Evolutionary conservation across 1,284 basidiomycete species (phyloP), one percentile per base, ranked within the genome.

Genomic region (Ustilago loliicola): DNA sequence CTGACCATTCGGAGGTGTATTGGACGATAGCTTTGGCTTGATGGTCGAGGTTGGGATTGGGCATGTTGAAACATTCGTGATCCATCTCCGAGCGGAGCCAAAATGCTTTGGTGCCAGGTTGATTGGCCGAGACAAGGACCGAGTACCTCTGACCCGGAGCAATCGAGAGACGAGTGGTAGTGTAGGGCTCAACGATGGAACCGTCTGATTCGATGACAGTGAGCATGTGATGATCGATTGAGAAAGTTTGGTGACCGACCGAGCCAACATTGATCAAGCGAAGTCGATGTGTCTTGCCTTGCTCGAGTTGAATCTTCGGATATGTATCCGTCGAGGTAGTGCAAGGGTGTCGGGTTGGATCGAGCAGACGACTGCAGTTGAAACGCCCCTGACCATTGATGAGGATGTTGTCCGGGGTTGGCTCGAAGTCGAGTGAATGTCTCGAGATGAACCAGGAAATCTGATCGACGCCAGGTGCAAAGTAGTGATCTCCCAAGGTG

Each of bases 351-450:
- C 48, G 47, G 32, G 38, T 38, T 68, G 34, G 72, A 40, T 58
- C 40, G 23, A 60, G 77, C 83, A 86, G n/a, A n/a, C n/a, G n/a
- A n/a, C n/a, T n/a, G n/a, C n/a, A n/a, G 62, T 77, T 66, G 66
- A 79, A 89, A 19, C 87, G 84, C 5, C 89, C 89, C 32, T 86
- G 75, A 2, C 90, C 90, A 60, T 91, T 90, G 77, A 91, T 87
- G 19, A 90, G 80, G 3, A 88, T 89, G 0, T 88, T 85, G 55
- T 89, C 81, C 1, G 88, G 86, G 1, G 81, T 79, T 1, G 79
- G 78, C n/a, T 82, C 76, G 21, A 80, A 82, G 68, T 80, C 40
- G 66, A 65, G 61, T 80, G 75, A 42, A 42, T 64, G 34, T 29
- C 66, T 38, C 15, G 70, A 72, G 23, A 78, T 56, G 54, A 69